Conservation (phyloP, 2,329 filamentous ascomycete genomes). For the Knufia fluminis region DNA sequence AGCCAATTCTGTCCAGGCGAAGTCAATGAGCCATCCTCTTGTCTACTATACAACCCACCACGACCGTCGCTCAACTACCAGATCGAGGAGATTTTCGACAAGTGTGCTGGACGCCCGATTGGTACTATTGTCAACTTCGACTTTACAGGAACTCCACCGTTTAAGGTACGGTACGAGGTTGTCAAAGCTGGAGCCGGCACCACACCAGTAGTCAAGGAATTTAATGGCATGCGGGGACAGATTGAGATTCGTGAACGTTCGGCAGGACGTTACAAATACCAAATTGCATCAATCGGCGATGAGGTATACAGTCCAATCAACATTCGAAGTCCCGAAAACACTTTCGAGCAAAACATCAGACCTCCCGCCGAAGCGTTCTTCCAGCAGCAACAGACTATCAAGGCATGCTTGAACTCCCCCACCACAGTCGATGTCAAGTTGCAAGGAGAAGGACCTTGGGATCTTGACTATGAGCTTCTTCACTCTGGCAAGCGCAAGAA, state of each 20-base stretch:
- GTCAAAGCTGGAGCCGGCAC: slow-evolving; percentile 48
- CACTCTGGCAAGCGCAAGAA: slow-evolving; percentile 78
- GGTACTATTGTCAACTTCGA: slow-evolving; percentile 83
- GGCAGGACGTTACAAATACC: slow-evolving; percentile 79
- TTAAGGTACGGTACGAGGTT: slow-evolving; percentile 69
- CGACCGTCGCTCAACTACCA: slow-evolving; percentile 69
- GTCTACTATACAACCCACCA: slow-evolving; percentile 79
- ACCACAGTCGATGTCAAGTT: slow-evolving; percentile 66
- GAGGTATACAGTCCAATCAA: slow-evolving; percentile 63
- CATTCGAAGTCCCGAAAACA: slow-evolving; percentile 45
- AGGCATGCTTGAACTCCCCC: slow-evolving; percentile 70
- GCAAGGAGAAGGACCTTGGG: slow-evolving; percentile 77
- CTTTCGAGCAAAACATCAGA: slow-evolving; percentile 82
- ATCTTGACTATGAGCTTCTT: slow-evolving; percentile 82
- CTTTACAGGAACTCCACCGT: slow-evolving; percentile 84
- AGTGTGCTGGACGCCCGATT: slow-evolving; percentile 88
- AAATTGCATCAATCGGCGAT: slow-evolving; percentile 73
- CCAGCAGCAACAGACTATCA: slow-evolving; percentile 48
- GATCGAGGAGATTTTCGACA: slow-evolving; percentile 78
- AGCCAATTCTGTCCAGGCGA: slow-evolving; percentile 79
- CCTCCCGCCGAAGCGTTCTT: slow-evolving; percentile 73
- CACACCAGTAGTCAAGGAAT: slow-evolving; percentile 45
- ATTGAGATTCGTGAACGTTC: slow-evolving; percentile 71
- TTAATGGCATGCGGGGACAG: slow-evolving; percentile 70
- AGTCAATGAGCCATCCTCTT: slow-evolving; percentile 88